A percentile compares a stretch with the other conserved stretches of the same genome.
Conservation (phyloP, 83 land plant genomes). For the Picea mariana region DNA sequence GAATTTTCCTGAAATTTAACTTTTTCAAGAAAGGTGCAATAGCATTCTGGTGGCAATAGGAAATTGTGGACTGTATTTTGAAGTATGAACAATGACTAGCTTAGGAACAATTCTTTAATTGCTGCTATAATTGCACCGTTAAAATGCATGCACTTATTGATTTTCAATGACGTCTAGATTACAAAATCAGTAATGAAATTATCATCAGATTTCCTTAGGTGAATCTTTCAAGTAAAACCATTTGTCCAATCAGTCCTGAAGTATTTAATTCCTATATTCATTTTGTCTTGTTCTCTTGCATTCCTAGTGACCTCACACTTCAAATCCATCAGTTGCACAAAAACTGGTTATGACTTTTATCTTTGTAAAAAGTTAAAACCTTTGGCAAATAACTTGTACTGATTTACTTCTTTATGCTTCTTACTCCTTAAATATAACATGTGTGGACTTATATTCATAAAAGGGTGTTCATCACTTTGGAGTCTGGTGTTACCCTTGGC, state of each 20-base stretch:
- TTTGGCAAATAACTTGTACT: neutral
- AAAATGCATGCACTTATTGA: too few relatives aligned
- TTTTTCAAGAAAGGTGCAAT: neutral
- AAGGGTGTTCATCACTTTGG: neutral
- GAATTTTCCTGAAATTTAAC: neutral
- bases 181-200: too few relatives aligned
- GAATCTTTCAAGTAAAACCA: too few relatives aligned
- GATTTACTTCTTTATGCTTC: neutral
- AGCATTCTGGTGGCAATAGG: too few relatives aligned
- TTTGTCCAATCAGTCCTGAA: too few relatives aligned
- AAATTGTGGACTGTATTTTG: too few relatives aligned
- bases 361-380: neutral
- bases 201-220: too few relatives aligned
- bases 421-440: neutral
- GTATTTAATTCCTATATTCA: too few relatives aligned
- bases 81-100: too few relatives aligned
- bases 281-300: neutral
- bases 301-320: neutral
- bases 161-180: too few relatives aligned
- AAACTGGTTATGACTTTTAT: neutral
- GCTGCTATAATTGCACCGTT: too few relatives aligned
- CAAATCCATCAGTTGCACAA: neutral
- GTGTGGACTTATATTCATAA: neutral
- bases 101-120: too few relatives aligned
- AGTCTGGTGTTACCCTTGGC: neutral